A percentile compares a stretch with the other conserved stretches of the same genome.
Evolutionary conservation across 805 yeast genomes (phyloP).

Genomic region (Pichia cephalocereana): DNA sequence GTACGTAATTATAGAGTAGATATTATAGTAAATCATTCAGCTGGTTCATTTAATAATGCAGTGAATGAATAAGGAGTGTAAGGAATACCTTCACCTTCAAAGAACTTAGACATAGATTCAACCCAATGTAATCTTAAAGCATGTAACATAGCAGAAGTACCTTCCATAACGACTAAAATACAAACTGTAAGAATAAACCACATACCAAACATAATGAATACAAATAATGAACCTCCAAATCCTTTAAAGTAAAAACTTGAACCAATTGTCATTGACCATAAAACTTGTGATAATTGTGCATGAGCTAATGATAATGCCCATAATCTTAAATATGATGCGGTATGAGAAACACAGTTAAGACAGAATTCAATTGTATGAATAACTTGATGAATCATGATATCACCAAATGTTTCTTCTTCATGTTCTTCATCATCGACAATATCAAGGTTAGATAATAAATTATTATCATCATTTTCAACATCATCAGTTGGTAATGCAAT

Average conservation of each 20-base stretch:
- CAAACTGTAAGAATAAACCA: conserved; percentile 92
- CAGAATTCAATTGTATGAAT: conserved; percentile 98
- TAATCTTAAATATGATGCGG: conserved; percentile 90
- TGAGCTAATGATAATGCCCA: conserved; percentile 98
- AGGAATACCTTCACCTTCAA: conserved; percentile 91
- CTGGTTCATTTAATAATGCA: conserved; percentile 13
- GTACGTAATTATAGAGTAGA: no score
- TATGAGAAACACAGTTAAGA: conserved; percentile 94
- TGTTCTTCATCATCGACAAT: conserved; percentile 44
- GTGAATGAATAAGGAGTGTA: conserved; percentile 81
- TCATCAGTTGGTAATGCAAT: conserved; percentile 28
- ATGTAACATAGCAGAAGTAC: conserved; percentile 98
- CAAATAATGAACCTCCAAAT: conserved; percentile 55
- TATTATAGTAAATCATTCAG: neutral
- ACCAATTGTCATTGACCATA: conserved; percentile 92
- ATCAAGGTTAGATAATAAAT: conserved; percentile 24
- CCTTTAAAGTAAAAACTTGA: conserved; percentile 67
- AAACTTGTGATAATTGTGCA: conserved; percentile 88
- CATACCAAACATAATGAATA: conserved; percentile 79
- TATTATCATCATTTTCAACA: conserved; percentile 22
- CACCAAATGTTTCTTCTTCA: conserved; percentile 72
- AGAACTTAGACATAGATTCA: conserved; percentile 96
- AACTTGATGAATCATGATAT: conserved; percentile 92
- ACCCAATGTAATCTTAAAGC: conserved; percentile 99
- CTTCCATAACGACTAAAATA: conserved; percentile 94